These are phyloP conservation scores for Batrachochytrium dendrobatidis DNA, from an alignment of 371 early-diverging fungal genomes.

Conservation along the genomic window DNA sequence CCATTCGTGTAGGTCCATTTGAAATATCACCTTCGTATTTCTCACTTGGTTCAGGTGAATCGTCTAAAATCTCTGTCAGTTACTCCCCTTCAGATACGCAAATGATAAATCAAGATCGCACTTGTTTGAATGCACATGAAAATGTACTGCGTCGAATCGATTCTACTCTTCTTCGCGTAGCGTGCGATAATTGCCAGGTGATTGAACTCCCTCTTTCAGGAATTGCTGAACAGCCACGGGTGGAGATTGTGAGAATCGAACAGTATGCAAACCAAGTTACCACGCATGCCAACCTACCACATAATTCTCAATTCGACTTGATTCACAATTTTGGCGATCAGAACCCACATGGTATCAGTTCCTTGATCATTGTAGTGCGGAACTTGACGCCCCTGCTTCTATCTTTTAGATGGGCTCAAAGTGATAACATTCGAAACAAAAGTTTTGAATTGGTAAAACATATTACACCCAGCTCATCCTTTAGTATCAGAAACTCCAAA, in stretches of 20 bases:
- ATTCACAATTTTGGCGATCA: slow-evolving; percentile 22
- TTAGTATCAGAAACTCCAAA: too few relatives aligned
- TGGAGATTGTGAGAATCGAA: slow-evolving; percentile 17
- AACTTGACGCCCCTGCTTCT: slow-evolving; percentile 25
- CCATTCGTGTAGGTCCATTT: slow-evolving; percentile 19
- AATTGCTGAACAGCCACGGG: slow-evolving; percentile 23
- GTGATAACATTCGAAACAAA: slow-evolving; percentile 21
- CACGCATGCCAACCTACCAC: neutral
- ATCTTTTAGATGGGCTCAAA: slow-evolving; percentile 25
- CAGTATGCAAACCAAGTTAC: slow-evolving; percentile 6
- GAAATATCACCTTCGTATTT: slow-evolving; percentile 30
- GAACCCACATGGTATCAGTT: slow-evolving; percentile 22
- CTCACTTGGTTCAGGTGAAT: slow-evolving; percentile 18
- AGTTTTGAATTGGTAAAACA: slow-evolving; percentile 9
- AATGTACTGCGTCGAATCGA: slow-evolving; percentile 1
- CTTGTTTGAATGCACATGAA: too few relatives aligned
- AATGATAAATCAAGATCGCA: too few relatives aligned
- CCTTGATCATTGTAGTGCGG: slow-evolving; percentile 16
- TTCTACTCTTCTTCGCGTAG: slow-evolving; percentile 21
- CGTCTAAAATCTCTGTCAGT: slow-evolving; percentile 20
- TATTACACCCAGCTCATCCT: slow-evolving; percentile 17
- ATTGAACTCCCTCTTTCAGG: slow-evolving; percentile 28
- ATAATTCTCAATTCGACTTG: slow-evolving; percentile 3
- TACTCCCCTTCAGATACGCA: slow-evolving; percentile 5
- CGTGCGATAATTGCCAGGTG: slow-evolving; percentile 40